Evolutionary conservation across 1,284 basidiomycete genomes (phyloP), one percentile per base, ranked within the genome.

Genomic region (Apiotrichum gamsii): DNA sequence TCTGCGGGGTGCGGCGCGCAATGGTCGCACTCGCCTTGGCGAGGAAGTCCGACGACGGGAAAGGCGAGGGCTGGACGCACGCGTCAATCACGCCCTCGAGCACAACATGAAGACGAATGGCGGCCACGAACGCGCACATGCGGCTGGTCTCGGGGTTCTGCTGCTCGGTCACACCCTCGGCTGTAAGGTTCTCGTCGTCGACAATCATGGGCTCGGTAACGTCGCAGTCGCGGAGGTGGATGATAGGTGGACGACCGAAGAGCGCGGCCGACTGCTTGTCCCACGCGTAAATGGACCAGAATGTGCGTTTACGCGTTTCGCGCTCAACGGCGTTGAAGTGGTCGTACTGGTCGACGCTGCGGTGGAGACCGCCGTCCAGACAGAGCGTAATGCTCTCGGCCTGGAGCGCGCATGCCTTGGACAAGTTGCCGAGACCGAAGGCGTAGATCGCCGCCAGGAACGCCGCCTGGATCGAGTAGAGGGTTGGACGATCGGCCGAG

Each of bases 221-320:
- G 64, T 93, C 89, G 70, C 87, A 90, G 65, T 91, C 89, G 49
- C 85, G 78, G 51, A 90, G 69, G 38, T 88, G 79, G 55, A 93
- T 78, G 75, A 90, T 80, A 2, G 88, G 82, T 18, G 89, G 89
- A 19, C 88, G 77, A 15, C 89, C 89, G 65, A 91, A 90, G 58
- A 90, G 83, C 25, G 87, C 85, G 30, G 69, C 69, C 8, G 68
- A 70, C 62, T 90, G 88, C 71, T 91, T 91, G 70, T 91, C 89
- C 89, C 89, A 91, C 35, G 88, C 78, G 70, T 91, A 93, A 20
- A 91, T 87, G 52, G 86, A 87, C 88, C 60, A 93, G 70, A 91
- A 93, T 0, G 89, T 91, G 54, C 89, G 81, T 54, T 90, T 90
- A 47, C 89, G 80, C 16, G 89, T 82, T 67, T 91, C 87, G 57